Evolutionary conservation across 139 green algal species (phyloP).

Genomic region (Eudorina sp.): DNA sequence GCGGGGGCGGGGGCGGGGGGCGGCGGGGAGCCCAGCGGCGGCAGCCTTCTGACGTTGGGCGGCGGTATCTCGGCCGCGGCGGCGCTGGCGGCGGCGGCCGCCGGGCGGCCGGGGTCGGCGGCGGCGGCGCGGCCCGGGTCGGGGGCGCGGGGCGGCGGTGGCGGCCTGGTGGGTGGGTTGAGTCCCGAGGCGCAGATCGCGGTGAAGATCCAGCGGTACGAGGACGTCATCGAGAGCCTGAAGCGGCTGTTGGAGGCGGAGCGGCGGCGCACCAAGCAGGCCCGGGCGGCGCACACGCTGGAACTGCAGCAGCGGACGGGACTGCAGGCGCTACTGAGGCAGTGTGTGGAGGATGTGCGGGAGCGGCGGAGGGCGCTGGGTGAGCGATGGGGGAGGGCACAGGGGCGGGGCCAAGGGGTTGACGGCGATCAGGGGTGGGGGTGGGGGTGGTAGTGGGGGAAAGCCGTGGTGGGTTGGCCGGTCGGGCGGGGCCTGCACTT

Average conservation of each 20-base stretch:
- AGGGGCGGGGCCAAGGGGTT: not conserved
- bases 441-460: too few relatives aligned
- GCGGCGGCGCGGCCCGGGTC: not conserved
- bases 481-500: too few relatives aligned
- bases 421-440: too few relatives aligned
- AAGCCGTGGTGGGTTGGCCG: too few relatives aligned
- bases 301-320: conserved; percentile 55
- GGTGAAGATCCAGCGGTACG: conserved; percentile 54
- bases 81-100: not conserved
- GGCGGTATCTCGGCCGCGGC: not conserved
- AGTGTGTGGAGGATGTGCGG: conserved; percentile 61
- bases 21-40: not conserved
- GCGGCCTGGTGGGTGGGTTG: not conserved
- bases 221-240: conserved; percentile 61
- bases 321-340: conserved; percentile 54
- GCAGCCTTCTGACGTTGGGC: not conserved
- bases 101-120: not conserved
- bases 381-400: not conserved
- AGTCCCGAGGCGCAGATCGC: not conserved
- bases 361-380: conserved; percentile 16
- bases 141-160: conserved; percentile 3
- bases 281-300: conserved; percentile 50
- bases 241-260: conserved; percentile 55
- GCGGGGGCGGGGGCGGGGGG: not conserved
- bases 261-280: conserved; percentile 56